Conservation (phyloP, 75 land plant genomes). For the Cryptomeria japonica region DNA sequence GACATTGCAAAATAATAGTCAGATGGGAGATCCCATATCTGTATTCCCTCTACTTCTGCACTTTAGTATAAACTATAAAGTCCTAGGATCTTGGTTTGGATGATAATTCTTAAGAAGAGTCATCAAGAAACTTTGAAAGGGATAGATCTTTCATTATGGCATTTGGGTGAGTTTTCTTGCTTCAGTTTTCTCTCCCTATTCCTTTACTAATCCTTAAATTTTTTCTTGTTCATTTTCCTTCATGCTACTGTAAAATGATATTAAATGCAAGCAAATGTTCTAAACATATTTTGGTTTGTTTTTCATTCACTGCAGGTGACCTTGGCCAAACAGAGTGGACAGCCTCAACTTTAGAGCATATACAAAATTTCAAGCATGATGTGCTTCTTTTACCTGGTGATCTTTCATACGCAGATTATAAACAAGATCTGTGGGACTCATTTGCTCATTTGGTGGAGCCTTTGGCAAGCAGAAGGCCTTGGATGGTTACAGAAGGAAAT, state of each 20-base stretch:
- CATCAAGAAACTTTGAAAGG: background rate
- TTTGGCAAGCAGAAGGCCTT: conserved; percentile 82
- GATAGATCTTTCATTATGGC: background rate
- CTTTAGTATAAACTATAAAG: background rate
- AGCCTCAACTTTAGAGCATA: conserved; percentile 59
- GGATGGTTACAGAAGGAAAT: conserved; percentile 94
- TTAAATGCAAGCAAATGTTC: background rate
- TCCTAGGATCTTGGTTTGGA: background rate
- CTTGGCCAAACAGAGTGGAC: conserved; percentile 90
- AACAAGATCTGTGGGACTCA: conserved; percentile 77
- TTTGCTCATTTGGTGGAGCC: conserved; percentile 81
- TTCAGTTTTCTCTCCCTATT: background rate
- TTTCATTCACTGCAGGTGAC: conserved; percentile 54
- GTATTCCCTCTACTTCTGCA: background rate
- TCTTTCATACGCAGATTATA: conserved; percentile 76
- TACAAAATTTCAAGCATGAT: conserved; percentile 53
- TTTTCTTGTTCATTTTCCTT: background rate
- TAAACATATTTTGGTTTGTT: background rate
- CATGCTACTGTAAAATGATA: background rate
- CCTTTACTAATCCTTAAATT: background rate
- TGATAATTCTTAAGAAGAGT: background rate
- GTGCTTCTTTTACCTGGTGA: conserved; percentile 80
- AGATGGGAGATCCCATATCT: background rate
- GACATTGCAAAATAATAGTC: background rate
- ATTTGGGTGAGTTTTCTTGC: background rate